Base-by-base conservation (phyloP, 2,329 filamentous ascomycete species). In the Aureobasidium namibiae region DNA sequence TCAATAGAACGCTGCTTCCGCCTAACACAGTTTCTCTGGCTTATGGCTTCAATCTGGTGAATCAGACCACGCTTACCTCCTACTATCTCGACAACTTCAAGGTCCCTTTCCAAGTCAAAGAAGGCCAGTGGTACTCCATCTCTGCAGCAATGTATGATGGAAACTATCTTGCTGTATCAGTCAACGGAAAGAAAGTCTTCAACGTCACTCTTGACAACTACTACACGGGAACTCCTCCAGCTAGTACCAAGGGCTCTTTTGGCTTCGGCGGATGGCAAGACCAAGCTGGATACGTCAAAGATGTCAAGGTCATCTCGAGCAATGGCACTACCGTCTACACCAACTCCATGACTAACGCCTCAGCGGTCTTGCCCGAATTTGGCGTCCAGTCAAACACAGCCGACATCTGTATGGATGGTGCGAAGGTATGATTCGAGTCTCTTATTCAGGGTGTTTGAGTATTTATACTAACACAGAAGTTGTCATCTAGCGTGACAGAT, bases 261-360 rank as follows among this genome's bases (percentile, higher is more conserved):
- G 74, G 73, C 0, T 75, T 78, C 48, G 75, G 76, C 0, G 70
- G 70, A 0, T 76, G 67, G 62, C 69, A 75, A 53, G 74, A 76
- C 48, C 73, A 77, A 18, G 63, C 63, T 2, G 69, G 70, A 1
- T 71, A 71, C 48, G 63, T 74, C 59, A 70, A 66, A 33, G 69
- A 76, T 62, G 71, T 75, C 6, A 29, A 36, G 3, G 68, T 70
- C 5, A 64, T 67, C 16, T 63, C 68, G 0, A 36, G 36, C 2
- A 74, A 72, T 45, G 68, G 69, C 1, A 68, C 67, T 1, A 29
- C 61, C 1, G 46, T 75, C 3, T 75, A 75, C 61, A 57, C 62
- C 3, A 73, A 72, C 31, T 24, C 65, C 1, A 59, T 73, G 39
- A 70, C 64, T 1, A 18, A 53, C 6, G 56, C 62, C 16, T 36